phyloP scores from a whole-genome alignment of 2,329 filamentous ascomycete species.

The Verticillium klebahnii region DNA sequence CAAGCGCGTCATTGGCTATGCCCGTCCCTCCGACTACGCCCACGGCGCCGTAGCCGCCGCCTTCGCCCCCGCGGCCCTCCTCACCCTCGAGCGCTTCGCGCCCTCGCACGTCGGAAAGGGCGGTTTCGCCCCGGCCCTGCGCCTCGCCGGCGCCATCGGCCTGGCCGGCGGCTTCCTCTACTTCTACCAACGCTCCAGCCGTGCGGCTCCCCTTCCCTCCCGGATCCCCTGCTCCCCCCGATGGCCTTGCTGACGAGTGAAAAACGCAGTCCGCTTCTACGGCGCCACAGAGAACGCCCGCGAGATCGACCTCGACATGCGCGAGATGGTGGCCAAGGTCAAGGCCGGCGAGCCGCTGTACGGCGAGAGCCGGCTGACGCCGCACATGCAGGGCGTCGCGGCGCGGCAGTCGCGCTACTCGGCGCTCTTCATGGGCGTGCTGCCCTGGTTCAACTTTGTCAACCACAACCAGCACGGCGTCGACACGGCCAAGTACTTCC shows the following conservation, averaged over 20 bases:
- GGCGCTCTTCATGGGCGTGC: constrained; percentile 73
- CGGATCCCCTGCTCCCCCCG: neutral
- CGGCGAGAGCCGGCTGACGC: constrained; percentile 70
- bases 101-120: constrained; percentile 81
- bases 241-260: neutral
- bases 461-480: constrained; percentile 96
- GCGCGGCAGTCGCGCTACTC: constrained; percentile 90
- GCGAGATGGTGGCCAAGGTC: constrained; percentile 95
- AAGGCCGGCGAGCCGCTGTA: constrained; percentile 90
- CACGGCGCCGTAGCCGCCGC: constrained; percentile 64
- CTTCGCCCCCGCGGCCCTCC: constrained; percentile 69
- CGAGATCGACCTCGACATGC: constrained; percentile 94
- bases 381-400: constrained; percentile 92
- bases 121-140: constrained; percentile 79
- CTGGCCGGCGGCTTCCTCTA: constrained; percentile 74
- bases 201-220: constrained; percentile 48
- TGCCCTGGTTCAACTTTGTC: constrained; percentile 98
- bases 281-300: constrained; percentile 88
- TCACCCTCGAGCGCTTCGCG: constrained; percentile 75
- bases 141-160: constrained; percentile 69
- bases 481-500: constrained; percentile 97
- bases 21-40: constrained; percentile 77
- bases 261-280: constrained; percentile 77
- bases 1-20: constrained; percentile 83
- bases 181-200: constrained; percentile 76